Conservation (phyloP, 1,284 basidiomycete species). For the Tilletia walkeri region DNA sequence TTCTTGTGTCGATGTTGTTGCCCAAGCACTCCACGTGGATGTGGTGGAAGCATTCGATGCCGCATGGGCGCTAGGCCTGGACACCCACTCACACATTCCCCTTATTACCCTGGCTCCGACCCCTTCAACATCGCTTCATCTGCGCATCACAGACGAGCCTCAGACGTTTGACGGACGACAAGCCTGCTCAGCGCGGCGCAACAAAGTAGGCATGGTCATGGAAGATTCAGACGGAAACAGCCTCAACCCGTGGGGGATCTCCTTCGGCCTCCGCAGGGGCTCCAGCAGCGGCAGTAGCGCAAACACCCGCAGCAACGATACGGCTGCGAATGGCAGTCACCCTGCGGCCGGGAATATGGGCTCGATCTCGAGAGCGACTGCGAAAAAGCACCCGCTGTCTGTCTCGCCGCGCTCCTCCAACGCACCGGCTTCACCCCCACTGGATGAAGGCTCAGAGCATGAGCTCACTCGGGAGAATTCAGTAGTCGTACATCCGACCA, state of each 20-base stretch:
- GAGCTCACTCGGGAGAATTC: slow-evolving; percentile 19
- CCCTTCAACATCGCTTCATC: no score
- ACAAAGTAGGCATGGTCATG: neutral
- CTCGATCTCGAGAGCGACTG: slow-evolving; percentile 1
- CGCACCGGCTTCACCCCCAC: neutral
- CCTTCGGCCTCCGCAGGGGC: neutral
- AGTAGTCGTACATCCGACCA: slow-evolving; percentile 50
- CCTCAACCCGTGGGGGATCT: neutral
- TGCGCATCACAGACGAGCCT: no score
- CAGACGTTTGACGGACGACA: no score
- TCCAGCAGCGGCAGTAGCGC: neutral
- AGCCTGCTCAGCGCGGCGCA: no score
- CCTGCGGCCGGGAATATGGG: neutral
- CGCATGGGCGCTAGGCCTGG: no score
- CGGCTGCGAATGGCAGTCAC: neutral
- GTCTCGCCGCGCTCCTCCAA: slow-evolving; percentile 7
- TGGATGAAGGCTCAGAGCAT: slow-evolving; percentile 19
- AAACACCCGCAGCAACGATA: no score
- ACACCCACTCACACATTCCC: neutral
- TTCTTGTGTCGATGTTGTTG: no score
- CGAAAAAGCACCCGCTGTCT: slow-evolving; percentile 8
- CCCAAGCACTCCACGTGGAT: no score
- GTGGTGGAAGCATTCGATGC: no score
- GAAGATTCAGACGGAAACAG: neutral
- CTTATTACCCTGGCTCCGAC: neutral